Evolutionary conservation across 192 early-diverging fungal genomes (phyloP), one percentile per base, ranked within the genome.

Genomic region (Linnemannia elongata): DNA sequence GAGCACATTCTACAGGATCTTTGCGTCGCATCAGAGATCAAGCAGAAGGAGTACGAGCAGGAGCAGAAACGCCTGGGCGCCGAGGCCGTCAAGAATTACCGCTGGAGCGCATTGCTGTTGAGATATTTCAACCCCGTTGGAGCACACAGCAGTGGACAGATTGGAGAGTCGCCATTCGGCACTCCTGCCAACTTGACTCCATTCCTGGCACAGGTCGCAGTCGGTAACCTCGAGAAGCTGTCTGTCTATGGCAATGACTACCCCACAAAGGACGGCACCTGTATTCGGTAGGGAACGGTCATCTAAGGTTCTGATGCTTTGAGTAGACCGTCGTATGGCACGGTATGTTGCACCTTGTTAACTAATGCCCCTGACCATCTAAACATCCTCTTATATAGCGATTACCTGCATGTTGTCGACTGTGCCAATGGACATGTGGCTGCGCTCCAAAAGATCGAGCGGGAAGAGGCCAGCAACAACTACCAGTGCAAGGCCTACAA

Each of bases 331-430:
- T 78, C 33, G 18, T 78, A 18, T 30, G 13, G 12, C 12, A 12
- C 1, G 44, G 60, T 57, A 27, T 24, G 3, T 10, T 15, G 12
- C 17, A 15, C 1, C 3, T 66, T 24, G 2, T 30, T 4, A 10
- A 33, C 12, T 66, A 33, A 33, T 33, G 3, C 30, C 60, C 1
- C 24, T 60, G 52, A 60, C 57, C 12, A 45, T 39, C 73, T 39
- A 71, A 17, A 71, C 55, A 57, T 57, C 8, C 22, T 69, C 6
- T 69, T 33, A n/a, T 30, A 45, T 39, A 93, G 98, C 55, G 98
- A 99, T 88, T 99, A 98, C 83, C 94, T 99, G 72, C 98, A 99
- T 82, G 97, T 99, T 0, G 95, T 95, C 74, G 98, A 99, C 72
- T 90, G 98, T 42, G 97, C 97, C 5, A 91, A 94, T 41, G 97